Evolutionary conservation across 208 protist species (phyloP), one percentile per base, ranked within the genome.

Genomic region (Leishmania lainsoni): DNA sequence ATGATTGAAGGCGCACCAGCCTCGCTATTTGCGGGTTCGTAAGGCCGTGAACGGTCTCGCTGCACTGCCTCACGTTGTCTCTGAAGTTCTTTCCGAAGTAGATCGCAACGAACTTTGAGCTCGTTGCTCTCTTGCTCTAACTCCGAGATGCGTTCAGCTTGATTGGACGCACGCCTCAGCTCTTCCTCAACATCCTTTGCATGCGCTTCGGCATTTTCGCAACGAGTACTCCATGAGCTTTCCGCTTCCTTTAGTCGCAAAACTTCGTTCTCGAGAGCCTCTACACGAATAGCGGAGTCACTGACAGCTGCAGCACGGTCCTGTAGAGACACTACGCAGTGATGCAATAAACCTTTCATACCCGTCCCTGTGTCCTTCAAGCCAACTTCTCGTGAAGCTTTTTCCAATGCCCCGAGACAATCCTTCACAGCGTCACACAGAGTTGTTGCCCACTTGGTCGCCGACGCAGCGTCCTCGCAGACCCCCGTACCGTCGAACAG

Each of bases 61-160:
- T 95, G 91, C 61, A 92, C 84, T 5, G 86, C 83, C 71, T 95
- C 91, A 3, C 92, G 87, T 76, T 95, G 91, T 3, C 91, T 83
- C 78, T 93, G 90, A 20, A 97, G 80, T 78, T 97, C 92, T 71
- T 94, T 94, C 5, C 92, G 81, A 32, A 97, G 81, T 52, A 96
- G 78, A 39, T 96, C 89, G 79, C 94, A 97, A 52, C 93, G 93
- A 76, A 94, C 88, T 79, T 95, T 90, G n/a, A 97, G 83, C 22
- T 95, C 84, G 10, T 10, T 58, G 78, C 92, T 94, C 52, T 89
- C 86, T 16, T 75, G 17, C 74, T 90, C 78, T 63, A 92, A 54
- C 29, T 83, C 76, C 1, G 39, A 20, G 14, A 79, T 56, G 5
- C 72, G 77, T n/a, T 90, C 85, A 22, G 73, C 65, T 35, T 83